Evolutionary conservation across 805 yeast genomes (phyloP).

Genomic region (Metschnikowia drakensbergensis): DNA sequence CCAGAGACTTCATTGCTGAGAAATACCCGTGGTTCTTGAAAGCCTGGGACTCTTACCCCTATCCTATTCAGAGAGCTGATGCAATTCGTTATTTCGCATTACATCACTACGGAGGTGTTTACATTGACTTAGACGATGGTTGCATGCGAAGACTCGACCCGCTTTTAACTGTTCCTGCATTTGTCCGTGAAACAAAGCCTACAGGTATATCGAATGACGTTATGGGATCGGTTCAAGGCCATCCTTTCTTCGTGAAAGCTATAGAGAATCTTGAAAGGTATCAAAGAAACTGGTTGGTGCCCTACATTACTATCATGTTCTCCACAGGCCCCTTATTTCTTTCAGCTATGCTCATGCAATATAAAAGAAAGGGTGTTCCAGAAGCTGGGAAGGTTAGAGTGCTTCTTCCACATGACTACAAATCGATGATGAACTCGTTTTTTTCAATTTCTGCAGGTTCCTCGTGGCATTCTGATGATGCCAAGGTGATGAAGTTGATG

Average conservation of each 20-base stretch:
- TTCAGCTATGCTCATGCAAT: conserved; percentile 83
- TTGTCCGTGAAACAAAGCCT: conserved; percentile 82
- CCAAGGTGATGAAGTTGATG: conserved; percentile 67
- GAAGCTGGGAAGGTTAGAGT: conserved; percentile 64
- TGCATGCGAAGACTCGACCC: conserved; percentile 79
- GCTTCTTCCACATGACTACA: conserved; percentile 69
- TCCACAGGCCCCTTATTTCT: conserved; percentile 89
- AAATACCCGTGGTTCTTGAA: conserved; percentile 83
- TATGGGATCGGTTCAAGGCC: conserved; percentile 84
- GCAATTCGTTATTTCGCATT: conserved; percentile 84
- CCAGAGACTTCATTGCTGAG: conserved; percentile 71
- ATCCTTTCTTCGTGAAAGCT: conserved; percentile 76
- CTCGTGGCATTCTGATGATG: conserved; percentile 91
- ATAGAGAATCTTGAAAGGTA: conserved; percentile 61
- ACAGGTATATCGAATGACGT: conserved; percentile 92
- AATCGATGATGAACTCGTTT: conserved; percentile 55
- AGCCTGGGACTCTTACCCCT: conserved; percentile 73
- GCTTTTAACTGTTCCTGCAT: conserved; percentile 74
- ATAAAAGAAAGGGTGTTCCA: conserved; percentile 74
- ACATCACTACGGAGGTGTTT: conserved; percentile 82
- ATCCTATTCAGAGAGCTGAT: conserved; percentile 86
- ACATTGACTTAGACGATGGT: conserved; percentile 88
- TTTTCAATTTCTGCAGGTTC: conserved; percentile 79
- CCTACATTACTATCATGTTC: conserved; percentile 88
- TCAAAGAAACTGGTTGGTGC: conserved; percentile 70